Conservation (phyloP, 2,329 filamentous ascomycete genomes). For the Huntiella decipiens region DNA sequence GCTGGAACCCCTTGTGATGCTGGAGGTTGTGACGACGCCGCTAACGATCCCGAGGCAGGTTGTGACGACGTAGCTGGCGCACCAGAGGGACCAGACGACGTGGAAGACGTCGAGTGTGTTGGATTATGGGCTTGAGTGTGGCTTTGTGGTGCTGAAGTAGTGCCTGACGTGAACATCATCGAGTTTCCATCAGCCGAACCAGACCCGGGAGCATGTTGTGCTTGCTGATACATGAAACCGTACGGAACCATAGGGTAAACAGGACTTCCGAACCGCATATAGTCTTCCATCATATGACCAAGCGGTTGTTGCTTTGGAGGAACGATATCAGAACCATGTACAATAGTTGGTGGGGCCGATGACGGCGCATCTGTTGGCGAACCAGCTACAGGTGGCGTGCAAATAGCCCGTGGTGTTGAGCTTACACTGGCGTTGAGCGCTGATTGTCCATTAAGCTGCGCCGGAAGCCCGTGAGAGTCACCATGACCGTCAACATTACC, state of each 20-base stretch:
- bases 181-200: too few relatives aligned
- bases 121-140: background rate
- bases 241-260: background rate
- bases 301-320: background rate
- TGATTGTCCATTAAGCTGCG: too few relatives aligned
- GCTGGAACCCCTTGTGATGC: background rate
- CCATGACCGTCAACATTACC: too few relatives aligned
- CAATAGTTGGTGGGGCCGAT: conserved; percentile 7
- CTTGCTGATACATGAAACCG: conserved; percentile 1
- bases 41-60: background rate
- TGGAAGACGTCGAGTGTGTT: background rate
- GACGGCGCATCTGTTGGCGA: background rate
- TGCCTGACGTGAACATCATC: background rate
- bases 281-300: conserved; percentile 1
- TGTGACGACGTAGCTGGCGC: conserved; percentile 2
- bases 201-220: background rate
- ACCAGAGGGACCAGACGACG: background rate
- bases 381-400: background rate
- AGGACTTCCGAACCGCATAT: background rate
- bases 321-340: background rate
- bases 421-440: conserved; percentile 1
- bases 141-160: background rate
- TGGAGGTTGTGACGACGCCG: background rate
- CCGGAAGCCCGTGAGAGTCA: too few relatives aligned
- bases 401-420: conserved; percentile 4